Base-by-base conservation (phyloP, 1,284 basidiomycete genomes). In the Rhodotorula sp. region DNA sequence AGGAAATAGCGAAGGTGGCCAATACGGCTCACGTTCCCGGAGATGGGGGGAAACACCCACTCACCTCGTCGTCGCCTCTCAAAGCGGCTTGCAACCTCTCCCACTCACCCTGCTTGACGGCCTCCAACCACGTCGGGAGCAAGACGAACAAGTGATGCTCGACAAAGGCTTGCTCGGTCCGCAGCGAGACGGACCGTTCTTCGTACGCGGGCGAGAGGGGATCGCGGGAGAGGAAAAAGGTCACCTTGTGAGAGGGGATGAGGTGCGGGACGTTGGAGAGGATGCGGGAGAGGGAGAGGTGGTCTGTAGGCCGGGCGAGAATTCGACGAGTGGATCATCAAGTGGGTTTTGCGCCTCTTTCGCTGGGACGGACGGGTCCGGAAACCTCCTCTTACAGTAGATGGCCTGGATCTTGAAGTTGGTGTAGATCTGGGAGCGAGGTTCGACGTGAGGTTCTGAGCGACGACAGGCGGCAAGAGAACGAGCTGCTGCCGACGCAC, bases 121-220 rank as follows among this genome's bases (percentile, higher is more conserved):
- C 63, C 2, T 67, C 28, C 26, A 73, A 31, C 71, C 71, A 73
- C n/a, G 56, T n/a, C 18, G 71, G 71, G 0, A 70, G 12, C 5
- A 73, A 28, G 5, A 47, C 54, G 54, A 70, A 73, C 26, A 73
- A 49, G 49, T 73, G 71, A 12, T 73, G 71, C 49, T 70, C 71
- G 28, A 67, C 68, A 23, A 68, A 68, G 3, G 66, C 71, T n/a
- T 57, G 66, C 21, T 14, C 31, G 2, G 71, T 73, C 14, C 68
- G 62, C 1, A 73, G 10, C 23, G 68, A 47, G 28, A 60, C 6
- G 10, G 68, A 38, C 19, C 48, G 58, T 45, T 73, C 71, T 18
- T 48, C 34, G 56, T 66, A 70, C 0, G 28, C 7, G 7, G 68
- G 14, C 1, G 66, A 62, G 63, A 66, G 60, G 5, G 71, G 66